Evolutionary conservation across 2,329 filamentous ascomycete genomes (phyloP).

Genomic region (Pestalotiopsis sp.): DNA sequence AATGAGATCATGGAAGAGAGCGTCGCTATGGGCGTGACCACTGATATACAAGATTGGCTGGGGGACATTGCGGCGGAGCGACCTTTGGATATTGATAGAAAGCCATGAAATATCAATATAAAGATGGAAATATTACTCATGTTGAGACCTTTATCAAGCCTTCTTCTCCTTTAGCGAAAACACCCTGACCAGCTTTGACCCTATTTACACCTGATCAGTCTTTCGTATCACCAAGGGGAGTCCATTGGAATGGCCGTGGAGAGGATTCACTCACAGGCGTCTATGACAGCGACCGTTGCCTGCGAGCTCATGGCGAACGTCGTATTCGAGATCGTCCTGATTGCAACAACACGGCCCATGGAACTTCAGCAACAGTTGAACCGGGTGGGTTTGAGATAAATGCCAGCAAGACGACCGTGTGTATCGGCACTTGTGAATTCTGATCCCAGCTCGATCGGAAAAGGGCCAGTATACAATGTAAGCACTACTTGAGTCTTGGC

Average conservation of each 20-base stretch:
- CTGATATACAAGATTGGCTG: conserved; percentile 13
- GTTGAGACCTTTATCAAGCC: background rate
- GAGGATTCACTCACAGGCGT: conserved; percentile 19
- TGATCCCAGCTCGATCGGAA: background rate
- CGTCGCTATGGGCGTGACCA: conserved; percentile 3
- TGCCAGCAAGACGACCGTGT: background rate
- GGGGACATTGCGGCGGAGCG: background rate
- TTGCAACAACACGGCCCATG: background rate
- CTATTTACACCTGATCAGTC: background rate
- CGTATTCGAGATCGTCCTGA: no score
- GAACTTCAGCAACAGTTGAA: background rate
- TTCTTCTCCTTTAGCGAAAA: conserved; percentile 19
- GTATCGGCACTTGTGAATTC: background rate
- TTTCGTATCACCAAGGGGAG: background rate
- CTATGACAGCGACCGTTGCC: conserved; percentile 26
- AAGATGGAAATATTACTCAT: background rate
- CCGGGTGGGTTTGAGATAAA: no score
- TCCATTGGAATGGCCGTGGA: background rate
- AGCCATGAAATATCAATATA: background rate
- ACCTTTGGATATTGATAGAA: background rate
- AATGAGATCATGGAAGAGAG: background rate
- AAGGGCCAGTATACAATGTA: background rate
- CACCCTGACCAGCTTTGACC: conserved; percentile 16
- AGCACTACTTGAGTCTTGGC: background rate
- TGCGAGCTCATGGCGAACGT: background rate